Conservation (phyloP, 257 asterid species). For the Anisodus acutangulus region DNA sequence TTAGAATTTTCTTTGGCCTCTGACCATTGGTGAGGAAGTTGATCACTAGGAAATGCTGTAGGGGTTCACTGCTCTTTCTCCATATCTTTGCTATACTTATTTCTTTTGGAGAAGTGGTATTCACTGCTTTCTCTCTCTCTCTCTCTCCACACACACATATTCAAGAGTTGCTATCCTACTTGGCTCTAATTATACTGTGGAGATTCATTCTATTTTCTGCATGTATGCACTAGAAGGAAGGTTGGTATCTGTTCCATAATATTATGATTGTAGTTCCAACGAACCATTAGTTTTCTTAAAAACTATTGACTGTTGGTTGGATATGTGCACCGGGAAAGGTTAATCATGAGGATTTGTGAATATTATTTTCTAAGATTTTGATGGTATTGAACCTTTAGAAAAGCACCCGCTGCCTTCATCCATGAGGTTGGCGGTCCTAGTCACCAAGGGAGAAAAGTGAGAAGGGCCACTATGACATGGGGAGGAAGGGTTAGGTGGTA, state of each 20-base stretch:
- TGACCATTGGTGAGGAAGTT: not conserved
- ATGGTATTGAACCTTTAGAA: not conserved
- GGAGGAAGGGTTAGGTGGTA: not conserved
- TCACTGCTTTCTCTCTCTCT: not conserved
- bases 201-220: not conserved
- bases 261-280: not conserved
- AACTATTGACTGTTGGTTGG: not conserved
- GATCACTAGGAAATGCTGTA: not conserved
- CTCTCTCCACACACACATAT: not conserved
- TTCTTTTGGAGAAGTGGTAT: not conserved
- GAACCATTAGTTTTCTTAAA: not conserved
- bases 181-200: not conserved
- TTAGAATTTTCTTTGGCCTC: not conserved
- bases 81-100: not conserved
- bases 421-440: not conserved
- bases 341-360: slow-evolving; percentile 9
- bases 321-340: slow-evolving; percentile 13
- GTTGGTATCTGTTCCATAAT: slow-evolving; percentile 13
- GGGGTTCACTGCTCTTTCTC: slow-evolving; percentile 4
- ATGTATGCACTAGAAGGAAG: slow-evolving; percentile 9
- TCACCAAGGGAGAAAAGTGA: slow-evolving; percentile 2
- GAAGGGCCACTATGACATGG: not conserved
- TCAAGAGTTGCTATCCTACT: not conserved
- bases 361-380: slow-evolving; percentile 15
- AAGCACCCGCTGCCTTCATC: not conserved